Evolutionary conservation across 805 yeast genomes (phyloP), one percentile per base, ranked within the genome.

Genomic region (Saturnispora hagleri): DNA sequence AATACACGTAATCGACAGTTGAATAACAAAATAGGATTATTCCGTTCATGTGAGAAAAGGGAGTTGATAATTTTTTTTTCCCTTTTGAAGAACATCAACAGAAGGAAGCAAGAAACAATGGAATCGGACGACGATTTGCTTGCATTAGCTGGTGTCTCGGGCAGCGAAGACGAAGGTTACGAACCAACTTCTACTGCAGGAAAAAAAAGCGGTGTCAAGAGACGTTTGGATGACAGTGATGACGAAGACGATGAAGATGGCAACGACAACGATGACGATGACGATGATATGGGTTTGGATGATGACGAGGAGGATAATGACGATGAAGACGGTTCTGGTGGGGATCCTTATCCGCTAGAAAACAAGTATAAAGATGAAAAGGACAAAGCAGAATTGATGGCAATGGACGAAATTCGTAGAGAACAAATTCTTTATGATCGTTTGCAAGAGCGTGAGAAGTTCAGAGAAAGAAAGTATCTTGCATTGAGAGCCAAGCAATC

Each of bases 351-450:
- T 65, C 99, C 99, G 2, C 69, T 91, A 50, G 97, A 89, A 62
- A 96, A 96, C 7, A 89, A 88, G 62, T 93, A 83, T 72, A 86
- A 82, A 61, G 84, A 89, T 67, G 96, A 82, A 50, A 74, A 72
- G 8, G 99, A 93, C 68, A 77, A 87, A 54, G 80, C 71, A 1
- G 67, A 72, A 51, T 72, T 79, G 58, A 71, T 86, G 62, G 82
- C 73, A 0, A 76, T 93, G 82, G 95, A 91, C 51, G 99, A 93
- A 73, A 80, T 93, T 66, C 87, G 87, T 62, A 84, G 98, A 62
- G 99, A 93, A 72, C 83, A 86, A 59, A 80, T 89, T 51, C 76
- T 93, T 51, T 93, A 88, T 60, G 98, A 91, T 52, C 87, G 99
- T 68, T 80, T 88, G 8, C 97, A 89, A 69, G 95, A 87, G 55